phyloP scores from a whole-genome alignment of 257 asterid genomes.

The Echium plantagineum region DNA sequence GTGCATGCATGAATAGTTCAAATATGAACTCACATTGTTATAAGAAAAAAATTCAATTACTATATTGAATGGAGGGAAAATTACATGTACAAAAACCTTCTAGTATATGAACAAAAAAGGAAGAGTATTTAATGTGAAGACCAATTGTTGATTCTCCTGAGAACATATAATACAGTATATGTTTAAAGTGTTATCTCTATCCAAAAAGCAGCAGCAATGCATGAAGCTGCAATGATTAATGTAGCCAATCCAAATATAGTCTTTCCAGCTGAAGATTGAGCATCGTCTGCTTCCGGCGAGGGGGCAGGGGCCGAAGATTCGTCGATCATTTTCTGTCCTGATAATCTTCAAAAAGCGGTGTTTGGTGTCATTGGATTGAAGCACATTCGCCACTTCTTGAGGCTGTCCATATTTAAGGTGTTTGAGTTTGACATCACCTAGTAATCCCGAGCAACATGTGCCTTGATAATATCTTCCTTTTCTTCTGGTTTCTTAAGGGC shows the following conservation, averaged over 20 bases:
- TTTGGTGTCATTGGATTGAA: constrained; percentile 27
- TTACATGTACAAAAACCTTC: too few relatives aligned
- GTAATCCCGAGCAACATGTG: constrained; percentile 64
- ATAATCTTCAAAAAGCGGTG: constrained; percentile 53
- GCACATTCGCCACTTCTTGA: constrained; percentile 37
- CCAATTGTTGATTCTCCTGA: too few relatives aligned
- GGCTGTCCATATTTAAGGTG: constrained; percentile 25
- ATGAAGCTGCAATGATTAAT: background rate
- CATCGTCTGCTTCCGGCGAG: background rate
- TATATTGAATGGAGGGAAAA: too few relatives aligned
- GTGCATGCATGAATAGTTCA: too few relatives aligned
- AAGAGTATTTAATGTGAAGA: too few relatives aligned
- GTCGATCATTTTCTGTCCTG: constrained; percentile 21
- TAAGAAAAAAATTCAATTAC: too few relatives aligned
- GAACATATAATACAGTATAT: too few relatives aligned
- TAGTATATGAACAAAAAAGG: too few relatives aligned
- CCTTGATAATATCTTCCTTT: constrained; percentile 31
- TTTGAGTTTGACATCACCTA: constrained; percentile 44
- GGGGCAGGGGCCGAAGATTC: too few relatives aligned
- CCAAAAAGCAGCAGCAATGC: background rate
- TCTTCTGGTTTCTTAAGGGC: constrained; percentile 25
- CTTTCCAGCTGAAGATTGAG: constrained; percentile 1
- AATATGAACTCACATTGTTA: too few relatives aligned
- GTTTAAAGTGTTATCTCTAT: too few relatives aligned
- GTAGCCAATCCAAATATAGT: background rate